A percentile compares a stretch with the other conserved stretches of the same genome.
phyloP scores from a whole-genome alignment of 1,284 basidiomycete genomes.

The Trametes sp. region DNA sequence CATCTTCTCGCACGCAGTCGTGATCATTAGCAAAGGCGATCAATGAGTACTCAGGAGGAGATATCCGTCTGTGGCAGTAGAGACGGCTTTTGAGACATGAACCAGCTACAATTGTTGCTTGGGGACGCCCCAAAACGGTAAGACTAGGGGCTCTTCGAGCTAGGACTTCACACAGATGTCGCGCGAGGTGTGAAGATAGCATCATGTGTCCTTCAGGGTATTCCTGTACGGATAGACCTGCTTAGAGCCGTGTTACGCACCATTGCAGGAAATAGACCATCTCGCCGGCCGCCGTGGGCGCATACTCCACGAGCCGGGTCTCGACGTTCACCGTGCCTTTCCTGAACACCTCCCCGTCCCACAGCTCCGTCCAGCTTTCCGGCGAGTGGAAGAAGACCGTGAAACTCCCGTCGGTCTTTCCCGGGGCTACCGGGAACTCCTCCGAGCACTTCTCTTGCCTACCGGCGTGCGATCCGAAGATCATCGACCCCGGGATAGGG shows the following conservation, averaged over 20 bases:
- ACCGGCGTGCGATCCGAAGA: conserved; percentile 45
- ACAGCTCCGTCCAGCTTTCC: conserved; percentile 51
- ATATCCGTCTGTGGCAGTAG: too few relatives aligned
- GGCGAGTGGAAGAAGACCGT: conserved; percentile 44
- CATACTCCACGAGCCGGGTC: conserved; percentile 22
- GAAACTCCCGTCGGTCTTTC: not conserved
- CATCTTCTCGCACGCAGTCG: too few relatives aligned
- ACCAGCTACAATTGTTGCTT: too few relatives aligned
- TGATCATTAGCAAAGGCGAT: too few relatives aligned
- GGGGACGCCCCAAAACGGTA: too few relatives aligned
- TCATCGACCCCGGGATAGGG: conserved; percentile 43
- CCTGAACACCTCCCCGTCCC: conserved; percentile 51
- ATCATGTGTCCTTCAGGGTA: too few relatives aligned
- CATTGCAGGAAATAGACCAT: conserved; percentile 35
- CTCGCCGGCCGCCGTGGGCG: not conserved
- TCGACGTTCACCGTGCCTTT: conserved; percentile 47
- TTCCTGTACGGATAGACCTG: not conserved
- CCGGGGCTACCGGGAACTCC: conserved; percentile 9
- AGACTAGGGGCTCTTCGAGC: too few relatives aligned
- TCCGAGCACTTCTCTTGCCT: conserved; percentile 35
- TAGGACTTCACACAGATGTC: too few relatives aligned
- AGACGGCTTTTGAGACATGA: too few relatives aligned
- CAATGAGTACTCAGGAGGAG: too few relatives aligned
- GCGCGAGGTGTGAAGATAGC: too few relatives aligned
- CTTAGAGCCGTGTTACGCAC: conserved; percentile 39